Percentiles rank a stretch among this genome's conserved stretches.
Evolutionary conservation across 208 protist genomes (phyloP).

Genomic region (Leptomonas seymouri): DNA sequence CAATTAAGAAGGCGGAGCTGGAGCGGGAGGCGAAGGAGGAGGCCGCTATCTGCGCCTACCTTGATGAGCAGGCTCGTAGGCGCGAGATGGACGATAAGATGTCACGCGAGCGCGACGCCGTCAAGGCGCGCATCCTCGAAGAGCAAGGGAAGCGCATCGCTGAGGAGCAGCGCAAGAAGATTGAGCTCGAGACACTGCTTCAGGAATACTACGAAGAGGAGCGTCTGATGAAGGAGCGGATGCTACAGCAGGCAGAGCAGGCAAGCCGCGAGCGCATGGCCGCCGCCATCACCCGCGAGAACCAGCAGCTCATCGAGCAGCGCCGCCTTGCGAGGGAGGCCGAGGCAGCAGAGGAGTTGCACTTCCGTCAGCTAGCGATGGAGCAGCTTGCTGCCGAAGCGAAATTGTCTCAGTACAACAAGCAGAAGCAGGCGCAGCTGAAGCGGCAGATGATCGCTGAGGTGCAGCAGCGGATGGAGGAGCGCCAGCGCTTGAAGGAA

Average conservation of each 20-base stretch:
- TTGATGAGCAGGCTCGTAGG: conserved; percentile 69
- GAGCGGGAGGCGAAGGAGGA: conserved; percentile 83
- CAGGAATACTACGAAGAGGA: conserved; percentile 92
- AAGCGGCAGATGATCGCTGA: conserved; percentile 81
- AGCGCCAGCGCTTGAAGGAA: conserved; percentile 72
- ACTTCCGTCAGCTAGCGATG: conserved; percentile 80
- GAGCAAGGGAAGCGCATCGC: conserved; percentile 83
- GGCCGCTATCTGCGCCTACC: conserved; percentile 77
- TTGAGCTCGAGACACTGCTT: conserved; percentile 84
- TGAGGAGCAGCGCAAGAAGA: conserved; percentile 82
- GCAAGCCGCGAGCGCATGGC: conserved; percentile 76
- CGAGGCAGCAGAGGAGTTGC: conserved; percentile 79
- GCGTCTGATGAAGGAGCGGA: conserved; percentile 77
- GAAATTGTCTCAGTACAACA: conserved; percentile 77
- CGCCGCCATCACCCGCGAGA: conserved; percentile 61
- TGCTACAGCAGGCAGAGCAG: conserved; percentile 60
- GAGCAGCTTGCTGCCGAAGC: conserved; percentile 76
- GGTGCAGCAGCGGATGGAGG: conserved; percentile 76
- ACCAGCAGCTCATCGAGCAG: conserved; percentile 77
- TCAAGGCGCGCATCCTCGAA: conserved; percentile 80
- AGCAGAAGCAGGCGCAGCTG: conserved; percentile 69
- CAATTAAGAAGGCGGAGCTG: conserved; percentile 77
- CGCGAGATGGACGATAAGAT: conserved; percentile 78
- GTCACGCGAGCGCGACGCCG: conserved; percentile 68
- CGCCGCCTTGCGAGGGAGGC: conserved; percentile 54